phyloP scores from a whole-genome alignment of 495 filamentous ascomycete genomes.

The Podospora pseudocomata region DNA sequence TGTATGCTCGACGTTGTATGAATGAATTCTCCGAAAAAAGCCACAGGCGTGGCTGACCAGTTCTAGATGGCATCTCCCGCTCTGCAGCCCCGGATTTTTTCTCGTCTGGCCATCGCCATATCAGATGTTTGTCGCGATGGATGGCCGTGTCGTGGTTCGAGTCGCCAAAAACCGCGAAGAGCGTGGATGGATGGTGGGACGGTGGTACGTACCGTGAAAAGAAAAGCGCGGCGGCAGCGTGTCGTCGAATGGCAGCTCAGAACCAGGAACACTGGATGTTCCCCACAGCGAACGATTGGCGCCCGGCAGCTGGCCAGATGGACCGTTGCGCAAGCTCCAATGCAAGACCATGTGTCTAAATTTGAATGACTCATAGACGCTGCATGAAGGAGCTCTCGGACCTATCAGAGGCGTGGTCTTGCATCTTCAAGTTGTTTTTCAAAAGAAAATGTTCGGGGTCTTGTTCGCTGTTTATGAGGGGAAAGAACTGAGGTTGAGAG shows the following conservation, averaged over 20 bases:
- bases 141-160: constrained; percentile 9
- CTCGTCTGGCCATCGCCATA: neutral
- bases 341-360: constrained; percentile 32
- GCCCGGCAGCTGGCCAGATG: constrained; percentile 11
- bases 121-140: constrained; percentile 12
- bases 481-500: constrained; percentile 4
- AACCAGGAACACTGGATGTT: neutral
- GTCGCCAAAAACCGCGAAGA: constrained; percentile 18
- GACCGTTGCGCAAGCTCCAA: constrained; percentile 14
- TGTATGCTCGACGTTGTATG: neutral
- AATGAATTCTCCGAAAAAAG: constrained; percentile 10
- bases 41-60: constrained; percentile 21
- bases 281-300: constrained; percentile 17
- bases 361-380: constrained; percentile 32
- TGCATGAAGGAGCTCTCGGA: constrained; percentile 20
- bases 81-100: neutral
- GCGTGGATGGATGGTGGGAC: neutral
- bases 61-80: neutral
- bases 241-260: constrained; percentile 2
- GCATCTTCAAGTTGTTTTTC: constrained; percentile 27
- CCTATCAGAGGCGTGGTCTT: constrained; percentile 24
- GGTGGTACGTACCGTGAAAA: neutral
- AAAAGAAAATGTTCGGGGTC: constrained; percentile 17
- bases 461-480: constrained; percentile 20
- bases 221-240: constrained; percentile 6